Conservation (phyloP, 2,329 filamentous ascomycete species). For the Fusarium pseudoanthophilum region DNA sequence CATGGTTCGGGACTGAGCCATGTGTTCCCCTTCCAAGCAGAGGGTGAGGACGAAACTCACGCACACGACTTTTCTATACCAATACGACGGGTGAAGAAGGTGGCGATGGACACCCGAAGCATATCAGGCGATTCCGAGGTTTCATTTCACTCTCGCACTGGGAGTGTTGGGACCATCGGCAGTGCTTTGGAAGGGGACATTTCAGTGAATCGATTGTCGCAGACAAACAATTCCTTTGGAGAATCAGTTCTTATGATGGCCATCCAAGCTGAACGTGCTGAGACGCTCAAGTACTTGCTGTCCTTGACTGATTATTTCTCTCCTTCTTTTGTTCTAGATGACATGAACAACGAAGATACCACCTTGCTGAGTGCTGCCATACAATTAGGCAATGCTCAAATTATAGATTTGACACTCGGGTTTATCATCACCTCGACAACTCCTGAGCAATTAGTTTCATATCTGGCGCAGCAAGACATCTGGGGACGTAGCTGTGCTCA, state of each 20-base stretch:
- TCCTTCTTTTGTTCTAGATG: conserved; percentile 75
- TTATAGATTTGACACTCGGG: conserved; percentile 80
- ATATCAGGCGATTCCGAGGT: conserved; percentile 87
- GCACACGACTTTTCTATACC: conserved; percentile 45
- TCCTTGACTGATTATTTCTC: conserved; percentile 82
- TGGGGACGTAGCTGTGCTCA: conserved; percentile 93
- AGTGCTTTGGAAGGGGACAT: conserved; percentile 86
- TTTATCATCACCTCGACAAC: conserved; percentile 71
- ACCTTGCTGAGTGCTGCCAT: conserved; percentile 91
- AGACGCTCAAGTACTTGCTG: conserved; percentile 82
- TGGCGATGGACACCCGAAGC: conserved; percentile 90
- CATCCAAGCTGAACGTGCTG: conserved; percentile 75
- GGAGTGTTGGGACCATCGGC: conserved; percentile 78
- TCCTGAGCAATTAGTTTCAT: conserved; percentile 68
- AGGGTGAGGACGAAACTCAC: conserved; percentile 56
- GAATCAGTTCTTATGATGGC: conserved; percentile 93
- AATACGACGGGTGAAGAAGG: conserved; percentile 74
- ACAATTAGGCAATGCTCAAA: conserved; percentile 79
- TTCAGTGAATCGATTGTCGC: conserved; percentile 80
- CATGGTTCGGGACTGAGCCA: conserved; percentile 75
- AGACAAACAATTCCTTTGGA: conserved; percentile 75
- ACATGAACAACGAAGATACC: conserved; percentile 89
- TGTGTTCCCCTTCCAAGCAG: conserved; percentile 86
- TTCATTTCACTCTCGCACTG: conserved; percentile 83
- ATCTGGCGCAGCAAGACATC: conserved; percentile 80